A percentile compares a stretch with the other conserved stretches of the same genome.
Conservation (phyloP, 2,329 filamentous ascomycete genomes). For the Aschersonia sp. region DNA sequence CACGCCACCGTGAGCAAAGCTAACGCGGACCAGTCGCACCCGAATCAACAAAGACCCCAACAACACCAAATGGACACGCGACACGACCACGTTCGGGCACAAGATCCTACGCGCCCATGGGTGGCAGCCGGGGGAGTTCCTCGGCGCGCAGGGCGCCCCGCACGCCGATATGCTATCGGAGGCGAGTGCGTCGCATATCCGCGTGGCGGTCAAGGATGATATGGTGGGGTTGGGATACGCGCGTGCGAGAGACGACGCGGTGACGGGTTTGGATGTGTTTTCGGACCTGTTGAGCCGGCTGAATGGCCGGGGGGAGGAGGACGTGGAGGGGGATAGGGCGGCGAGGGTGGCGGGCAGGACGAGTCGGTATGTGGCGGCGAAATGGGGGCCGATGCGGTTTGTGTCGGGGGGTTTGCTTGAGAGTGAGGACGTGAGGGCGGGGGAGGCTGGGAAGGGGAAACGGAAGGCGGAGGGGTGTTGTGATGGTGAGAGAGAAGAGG, state of each 20-base stretch:
- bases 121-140: conserved; percentile 73
- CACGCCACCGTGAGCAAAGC: not conserved
- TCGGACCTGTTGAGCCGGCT: conserved; percentile 75
- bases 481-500: conserved; percentile 15
- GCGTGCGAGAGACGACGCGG: conserved; percentile 57
- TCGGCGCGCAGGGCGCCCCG: conserved; percentile 63
- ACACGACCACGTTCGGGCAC: conserved; percentile 74
- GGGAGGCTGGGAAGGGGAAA: conserved; percentile 9
- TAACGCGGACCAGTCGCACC: conserved; percentile 15
- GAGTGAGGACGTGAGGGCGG: conserved; percentile 32
- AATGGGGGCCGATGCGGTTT: conserved; percentile 73
- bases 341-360: conserved; percentile 56
- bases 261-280: conserved; percentile 77
- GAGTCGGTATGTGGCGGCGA: conserved; percentile 57
- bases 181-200: conserved; percentile 74
- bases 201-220: conserved; percentile 77
- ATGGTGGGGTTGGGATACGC: conserved; percentile 80
- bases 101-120: conserved; percentile 79
- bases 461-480: not conserved
- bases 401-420: conserved; percentile 66
- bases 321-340: conserved; percentile 55
- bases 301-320: conserved; percentile 73
- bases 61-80: conserved; percentile 83
- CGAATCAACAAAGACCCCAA: conserved; percentile 89
- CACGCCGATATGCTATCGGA: conserved; percentile 66